A percentile compares a stretch with the other conserved stretches of the same genome.
These are phyloP conservation scores for Echinosophora koreensis DNA, from an alignment of 306 rosid species.

Conservation along the genomic window DNA sequence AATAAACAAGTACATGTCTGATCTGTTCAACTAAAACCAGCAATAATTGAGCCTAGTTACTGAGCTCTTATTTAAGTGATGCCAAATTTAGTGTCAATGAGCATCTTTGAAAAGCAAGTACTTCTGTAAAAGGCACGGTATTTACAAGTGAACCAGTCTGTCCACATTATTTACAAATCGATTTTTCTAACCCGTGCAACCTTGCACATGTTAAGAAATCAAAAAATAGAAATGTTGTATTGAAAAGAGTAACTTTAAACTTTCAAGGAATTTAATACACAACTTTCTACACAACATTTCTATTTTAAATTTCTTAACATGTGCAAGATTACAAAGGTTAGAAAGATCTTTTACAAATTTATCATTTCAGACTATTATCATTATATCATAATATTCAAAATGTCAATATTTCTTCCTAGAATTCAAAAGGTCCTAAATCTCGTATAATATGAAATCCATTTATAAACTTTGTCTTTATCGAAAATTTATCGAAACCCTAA, in stretches of 20 bases:
- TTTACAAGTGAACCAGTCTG: background rate
- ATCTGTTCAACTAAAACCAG: background rate
- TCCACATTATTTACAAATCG: background rate
- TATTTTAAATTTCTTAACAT: too few species aligned
- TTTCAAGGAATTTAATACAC: too few species aligned
- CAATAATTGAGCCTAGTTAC: background rate
- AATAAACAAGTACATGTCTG: background rate
- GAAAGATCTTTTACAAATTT: background rate
- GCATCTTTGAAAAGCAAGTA: background rate
- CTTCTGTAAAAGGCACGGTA: background rate
- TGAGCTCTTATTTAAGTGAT: background rate
- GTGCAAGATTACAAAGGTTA: too few species aligned
- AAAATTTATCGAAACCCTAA: too few species aligned
- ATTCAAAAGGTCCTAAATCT: background rate
- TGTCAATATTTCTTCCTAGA: background rate
- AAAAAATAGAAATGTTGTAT: too few species aligned
- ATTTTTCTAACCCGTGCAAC: too few species aligned
- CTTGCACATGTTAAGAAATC: too few species aligned
- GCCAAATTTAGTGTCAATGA: conserved; percentile 6
- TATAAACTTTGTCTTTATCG: background rate
- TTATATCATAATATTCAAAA: background rate
- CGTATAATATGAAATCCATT: background rate
- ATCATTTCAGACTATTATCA: background rate
- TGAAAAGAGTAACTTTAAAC: too few species aligned
- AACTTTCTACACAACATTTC: too few species aligned